Evolutionary conservation across 2,329 filamentous ascomycete genomes (phyloP).

Genomic region (Fusarium circinatum): DNA sequence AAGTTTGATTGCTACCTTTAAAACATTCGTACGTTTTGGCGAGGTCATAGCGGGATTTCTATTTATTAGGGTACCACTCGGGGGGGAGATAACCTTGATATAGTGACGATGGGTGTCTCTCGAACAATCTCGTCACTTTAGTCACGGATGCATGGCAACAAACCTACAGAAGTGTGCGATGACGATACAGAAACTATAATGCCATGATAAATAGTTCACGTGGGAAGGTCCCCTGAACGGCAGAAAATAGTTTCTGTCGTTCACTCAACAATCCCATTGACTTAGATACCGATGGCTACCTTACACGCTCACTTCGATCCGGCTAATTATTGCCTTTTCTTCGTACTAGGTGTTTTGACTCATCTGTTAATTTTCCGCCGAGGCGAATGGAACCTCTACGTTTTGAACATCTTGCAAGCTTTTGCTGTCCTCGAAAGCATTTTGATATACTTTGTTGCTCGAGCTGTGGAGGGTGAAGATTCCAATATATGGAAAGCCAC

Average conservation of each 20-base stretch:
- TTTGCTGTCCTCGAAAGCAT: neutral
- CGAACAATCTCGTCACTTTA: neutral
- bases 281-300: neutral
- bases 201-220: neutral
- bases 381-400: neutral
- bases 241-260: neutral
- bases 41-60: neutral
- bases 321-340: neutral
- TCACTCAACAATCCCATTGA: rapidly evolving
- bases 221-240: neutral
- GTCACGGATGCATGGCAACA: neutral
- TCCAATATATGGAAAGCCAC: neutral
- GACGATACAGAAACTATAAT: neutral
- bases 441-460: neutral
- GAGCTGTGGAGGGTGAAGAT: neutral
- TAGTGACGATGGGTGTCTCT: neutral
- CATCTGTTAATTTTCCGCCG: neutral
- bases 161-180: neutral
- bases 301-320: neutral
- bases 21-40: rapidly evolving
- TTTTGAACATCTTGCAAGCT: neutral
- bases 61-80: neutral
- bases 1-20: no score
- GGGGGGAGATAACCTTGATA: neutral
- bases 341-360: neutral